These are phyloP conservation scores for Microbotryum scabiosae DNA, from an alignment of 1,284 basidiomycete species.

Conservation along the genomic window DNA sequence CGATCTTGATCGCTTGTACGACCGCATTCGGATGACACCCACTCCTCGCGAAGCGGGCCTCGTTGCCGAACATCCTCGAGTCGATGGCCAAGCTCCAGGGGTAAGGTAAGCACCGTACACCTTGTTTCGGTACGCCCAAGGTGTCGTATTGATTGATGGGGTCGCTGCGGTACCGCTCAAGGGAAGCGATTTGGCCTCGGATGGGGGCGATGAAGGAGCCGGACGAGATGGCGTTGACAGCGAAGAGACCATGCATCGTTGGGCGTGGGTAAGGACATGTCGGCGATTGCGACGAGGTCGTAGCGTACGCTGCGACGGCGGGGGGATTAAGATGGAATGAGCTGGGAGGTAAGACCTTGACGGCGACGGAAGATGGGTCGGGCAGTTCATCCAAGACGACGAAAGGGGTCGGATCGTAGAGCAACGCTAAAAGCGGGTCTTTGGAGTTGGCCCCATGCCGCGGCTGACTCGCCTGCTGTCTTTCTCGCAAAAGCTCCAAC, in stretches of 20 bases:
- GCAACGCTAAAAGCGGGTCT: conserved; percentile 14
- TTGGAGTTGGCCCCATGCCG: background rate
- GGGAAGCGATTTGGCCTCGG: conserved; percentile 38
- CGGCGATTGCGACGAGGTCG: conserved; percentile 17
- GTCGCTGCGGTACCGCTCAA: conserved; percentile 41
- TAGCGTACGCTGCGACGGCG: conserved; percentile 19
- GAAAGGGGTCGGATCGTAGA: conserved; percentile 19
- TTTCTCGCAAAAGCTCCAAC: background rate
- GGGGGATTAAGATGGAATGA: conserved; percentile 22
- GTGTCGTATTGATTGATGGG: conserved; percentile 49
- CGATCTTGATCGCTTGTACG: conserved; percentile 63
- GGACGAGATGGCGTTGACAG: conserved; percentile 38
- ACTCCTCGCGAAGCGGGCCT: conserved; percentile 65
- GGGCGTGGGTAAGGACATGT: conserved; percentile 44
- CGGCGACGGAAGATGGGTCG: conserved; percentile 10
- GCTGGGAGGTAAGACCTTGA: conserved; percentile 18
- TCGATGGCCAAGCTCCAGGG: conserved; percentile 77
- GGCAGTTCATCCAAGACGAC: conserved; percentile 17
- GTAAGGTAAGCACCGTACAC: conserved; percentile 70
- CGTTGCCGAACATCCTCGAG: conserved; percentile 64
- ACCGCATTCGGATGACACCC: conserved; percentile 88
- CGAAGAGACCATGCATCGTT: conserved; percentile 42
- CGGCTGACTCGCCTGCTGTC: background rate
- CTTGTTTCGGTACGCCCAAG: conserved; percentile 50
- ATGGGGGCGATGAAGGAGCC: conserved; percentile 41